Base-by-base conservation (phyloP, 495 filamentous ascomycete species). In the Hyaloscypha hepaticicola region DNA sequence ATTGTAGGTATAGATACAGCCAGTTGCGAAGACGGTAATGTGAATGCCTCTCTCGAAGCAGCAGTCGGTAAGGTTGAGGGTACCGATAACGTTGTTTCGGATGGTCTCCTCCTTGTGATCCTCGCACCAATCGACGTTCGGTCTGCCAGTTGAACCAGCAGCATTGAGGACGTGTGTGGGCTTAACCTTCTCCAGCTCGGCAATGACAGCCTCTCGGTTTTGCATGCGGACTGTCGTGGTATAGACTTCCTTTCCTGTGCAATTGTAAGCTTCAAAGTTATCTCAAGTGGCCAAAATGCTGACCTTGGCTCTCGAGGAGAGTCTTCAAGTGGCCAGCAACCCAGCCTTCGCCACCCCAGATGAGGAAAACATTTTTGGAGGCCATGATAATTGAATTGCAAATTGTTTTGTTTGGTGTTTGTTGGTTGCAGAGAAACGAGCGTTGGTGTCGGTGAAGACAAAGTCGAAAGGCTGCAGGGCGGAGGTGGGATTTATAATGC, bases 51-150 rank as follows among this genome's bases (percentile, higher is more conserved):
- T 79, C 55, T 80, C 67, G 71, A 74, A 82, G 74, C 85, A 88
- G 69, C 76, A 80, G 70, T 87, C 85, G 53, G 84, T 75, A 69
- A 88, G 74, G 70, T 87, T 88, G 66, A 88, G 69, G 4, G 86
- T 82, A 58, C 86, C 86, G 60, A 87, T 79, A 52, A 84, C 86
- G 63, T 88, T 88, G 69, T 82, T 86, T 61, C 85, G 75, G 69
- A 88, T 81, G 41, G 85, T 88, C 38, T 82, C 81, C 71, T 86
- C 80, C 72, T 80, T 85, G 75, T 88, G 83, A 69, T 87, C 85
- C 74, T 88, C 86, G 68, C 86, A 88, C 86, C 86, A 88, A 75
- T 88, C 86, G 69, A 88, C 85, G 66, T 88, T 88, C 58, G 86
- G 86, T 24, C 86, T 82, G 45, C 86, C 86, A n/a, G 86, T 88